Conservation (phyloP, 371 early-diverging fungal species). For the Mortierella sp. region DNA sequence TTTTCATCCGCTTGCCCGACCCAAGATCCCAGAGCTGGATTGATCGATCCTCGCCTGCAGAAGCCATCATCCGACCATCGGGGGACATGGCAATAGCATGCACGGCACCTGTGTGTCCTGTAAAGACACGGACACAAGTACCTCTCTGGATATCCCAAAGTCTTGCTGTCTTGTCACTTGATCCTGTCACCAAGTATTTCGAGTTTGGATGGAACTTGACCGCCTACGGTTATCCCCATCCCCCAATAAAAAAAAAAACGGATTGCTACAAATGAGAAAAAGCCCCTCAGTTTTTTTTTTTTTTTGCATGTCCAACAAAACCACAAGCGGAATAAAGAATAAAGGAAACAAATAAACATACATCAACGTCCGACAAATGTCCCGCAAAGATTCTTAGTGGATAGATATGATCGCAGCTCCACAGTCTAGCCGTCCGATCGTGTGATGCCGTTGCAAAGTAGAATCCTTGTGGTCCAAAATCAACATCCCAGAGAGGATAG, state of each 20-base stretch:
- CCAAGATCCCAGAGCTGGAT: conserved; percentile 98
- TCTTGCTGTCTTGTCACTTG: conserved; percentile 94
- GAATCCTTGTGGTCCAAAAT: conserved; percentile 89
- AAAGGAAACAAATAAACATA: conserved; percentile 51
- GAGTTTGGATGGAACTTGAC: conserved; percentile 99
- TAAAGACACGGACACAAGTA: conserved; percentile 92
- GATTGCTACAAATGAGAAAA: neutral
- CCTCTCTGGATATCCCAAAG: conserved; percentile 98
- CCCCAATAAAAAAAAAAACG: neutral
- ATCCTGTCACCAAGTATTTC: conserved; percentile 97
- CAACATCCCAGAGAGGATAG: conserved; percentile 98
- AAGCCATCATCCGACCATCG: conserved; percentile 94
- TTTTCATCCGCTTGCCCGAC: conserved; percentile 83
- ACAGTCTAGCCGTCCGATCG: conserved; percentile 97
- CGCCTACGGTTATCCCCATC: conserved; percentile 52
- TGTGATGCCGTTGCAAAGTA: conserved; percentile 98
- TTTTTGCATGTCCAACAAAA: neutral
- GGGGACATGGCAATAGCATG: conserved; percentile 93
- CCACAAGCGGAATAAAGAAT: neutral
- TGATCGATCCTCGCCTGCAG: conserved; percentile 89
- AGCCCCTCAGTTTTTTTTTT: neutral
- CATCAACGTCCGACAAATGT: conserved; percentile 98
- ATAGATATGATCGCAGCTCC: conserved; percentile 95
- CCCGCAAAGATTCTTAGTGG: conserved; percentile 98
- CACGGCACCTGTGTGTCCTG: conserved; percentile 91